Evolutionary conservation across 495 filamentous ascomycete genomes (phyloP).

Genomic region (Penicillium maclennaniae): DNA sequence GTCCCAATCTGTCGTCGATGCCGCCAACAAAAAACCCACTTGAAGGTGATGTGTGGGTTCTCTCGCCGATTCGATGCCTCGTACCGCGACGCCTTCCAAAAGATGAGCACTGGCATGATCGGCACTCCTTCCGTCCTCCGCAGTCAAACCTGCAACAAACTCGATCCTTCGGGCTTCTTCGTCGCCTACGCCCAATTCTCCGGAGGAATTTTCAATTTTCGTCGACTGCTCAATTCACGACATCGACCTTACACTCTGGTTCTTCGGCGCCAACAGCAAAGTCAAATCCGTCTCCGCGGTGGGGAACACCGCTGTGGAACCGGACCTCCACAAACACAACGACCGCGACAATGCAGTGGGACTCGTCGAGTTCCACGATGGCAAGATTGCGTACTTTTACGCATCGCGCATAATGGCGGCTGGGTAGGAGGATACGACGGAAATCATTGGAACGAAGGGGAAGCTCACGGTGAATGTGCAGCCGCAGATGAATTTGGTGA

Average conservation of each 20-base stretch:
- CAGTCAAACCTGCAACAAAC: conserved; percentile 54
- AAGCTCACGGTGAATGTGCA: conserved; percentile 56
- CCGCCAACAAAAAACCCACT: conserved; percentile 39
- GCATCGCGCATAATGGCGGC: conserved; percentile 56
- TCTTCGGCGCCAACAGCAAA: conserved; percentile 43
- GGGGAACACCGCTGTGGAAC: conserved; percentile 56
- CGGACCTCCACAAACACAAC: conserved; percentile 48
- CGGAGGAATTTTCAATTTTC: conserved; percentile 61
- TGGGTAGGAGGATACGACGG: conserved; percentile 59
- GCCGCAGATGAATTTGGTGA: conserved; percentile 50
- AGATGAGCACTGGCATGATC: conserved; percentile 43
- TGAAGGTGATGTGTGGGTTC: conserved; percentile 55
- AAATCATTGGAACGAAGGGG: conserved; percentile 59
- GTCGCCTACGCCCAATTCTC: conserved; percentile 51
- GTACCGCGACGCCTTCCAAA: conserved; percentile 48
- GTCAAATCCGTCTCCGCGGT: conserved; percentile 46
- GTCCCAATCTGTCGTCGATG: conserved; percentile 51
- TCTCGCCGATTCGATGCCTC: conserved; percentile 53
- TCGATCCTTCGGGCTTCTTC: conserved; percentile 51
- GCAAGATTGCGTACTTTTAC: conserved; percentile 58
- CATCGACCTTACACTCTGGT: conserved; percentile 55
- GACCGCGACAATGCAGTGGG: conserved; percentile 61
- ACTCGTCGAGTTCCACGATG: conserved; percentile 57
- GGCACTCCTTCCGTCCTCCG: conserved; percentile 49
- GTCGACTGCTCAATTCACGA: conserved; percentile 55